These are phyloP conservation scores for Silene vulgaris DNA, from an alignment of 179 eudicot genomes.

Conservation along the genomic window DNA sequence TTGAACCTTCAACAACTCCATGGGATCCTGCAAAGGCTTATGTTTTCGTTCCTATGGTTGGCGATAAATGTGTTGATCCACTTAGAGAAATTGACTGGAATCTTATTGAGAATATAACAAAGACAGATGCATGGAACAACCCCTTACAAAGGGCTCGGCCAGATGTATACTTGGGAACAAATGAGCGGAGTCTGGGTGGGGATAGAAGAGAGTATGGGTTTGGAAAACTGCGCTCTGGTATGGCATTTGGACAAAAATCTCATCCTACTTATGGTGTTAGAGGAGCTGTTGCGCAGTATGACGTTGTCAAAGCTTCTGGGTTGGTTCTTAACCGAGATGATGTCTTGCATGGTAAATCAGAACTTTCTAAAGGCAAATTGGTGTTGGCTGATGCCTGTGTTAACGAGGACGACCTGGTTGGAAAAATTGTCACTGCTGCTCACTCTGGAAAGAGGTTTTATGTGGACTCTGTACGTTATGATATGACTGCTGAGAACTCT, in stretches of 20 bases:
- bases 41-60: conserved; percentile 70
- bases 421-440: conserved; percentile 93
- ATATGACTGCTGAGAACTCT: conserved; percentile 93
- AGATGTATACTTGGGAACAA: conserved; percentile 96
- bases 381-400: conserved; percentile 76
- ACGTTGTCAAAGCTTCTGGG: conserved; percentile 88
- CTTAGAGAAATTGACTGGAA: conserved; percentile 74
- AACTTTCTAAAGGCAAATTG: conserved; percentile 45
- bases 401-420: conserved; percentile 62
- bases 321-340: conserved; percentile 59
- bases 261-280: conserved; percentile 97
- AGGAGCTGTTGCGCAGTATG: conserved; percentile 96
- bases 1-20: conserved; percentile 95
- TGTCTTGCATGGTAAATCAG: conserved; percentile 22
- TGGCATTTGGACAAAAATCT: conserved; percentile 78
- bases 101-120: conserved; percentile 49
- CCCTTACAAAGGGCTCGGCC: conserved; percentile 98
- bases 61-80: conserved; percentile 51
- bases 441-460: conserved; percentile 98
- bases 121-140: conserved; percentile 74
- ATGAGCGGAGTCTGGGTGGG: conserved; percentile 91
- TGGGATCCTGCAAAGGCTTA: conserved; percentile 99
- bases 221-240: conserved; percentile 83
- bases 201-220: conserved; percentile 95
- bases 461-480: conserved; percentile 82